phyloP scores from a whole-genome alignment of 2,329 filamentous ascomycete species.

The Westerdykella ornata region DNA sequence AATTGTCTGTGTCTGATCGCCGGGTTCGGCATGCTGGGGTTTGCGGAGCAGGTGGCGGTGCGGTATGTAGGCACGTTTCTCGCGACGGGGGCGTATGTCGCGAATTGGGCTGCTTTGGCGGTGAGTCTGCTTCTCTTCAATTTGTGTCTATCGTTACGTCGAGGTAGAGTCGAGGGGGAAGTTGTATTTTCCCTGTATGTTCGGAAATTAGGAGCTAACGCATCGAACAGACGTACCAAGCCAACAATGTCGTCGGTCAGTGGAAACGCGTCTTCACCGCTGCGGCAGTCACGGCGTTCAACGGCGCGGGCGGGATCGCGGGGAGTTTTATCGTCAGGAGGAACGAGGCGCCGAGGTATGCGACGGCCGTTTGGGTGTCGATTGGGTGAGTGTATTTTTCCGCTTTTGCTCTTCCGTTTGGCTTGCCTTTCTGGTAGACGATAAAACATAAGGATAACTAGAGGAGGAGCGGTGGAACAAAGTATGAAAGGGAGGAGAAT shows the following conservation, averaged over 20 bases:
- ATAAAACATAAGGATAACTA: background rate
- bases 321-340: conserved; percentile 60
- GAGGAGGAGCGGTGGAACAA: background rate
- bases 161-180: conserved; percentile 53
- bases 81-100: conserved; percentile 61
- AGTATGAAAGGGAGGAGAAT: too few species aligned
- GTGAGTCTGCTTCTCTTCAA: background rate
- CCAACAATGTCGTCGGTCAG: conserved; percentile 47
- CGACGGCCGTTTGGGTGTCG: conserved; percentile 61
- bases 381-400: conserved; percentile 43
- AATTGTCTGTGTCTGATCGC: conserved; percentile 56
- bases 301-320: conserved; percentile 58
- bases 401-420: background rate
- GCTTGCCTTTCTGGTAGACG: background rate
- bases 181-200: too few species aligned
- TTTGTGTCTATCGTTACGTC: background rate
- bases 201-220: background rate
- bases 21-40: conserved; percentile 61
- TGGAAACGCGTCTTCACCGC: conserved; percentile 60
- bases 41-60: conserved; percentile 52
- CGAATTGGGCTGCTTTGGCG: conserved; percentile 62
- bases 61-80: conserved; percentile 60
- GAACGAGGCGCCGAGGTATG: conserved; percentile 56
- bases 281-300: conserved; percentile 54
- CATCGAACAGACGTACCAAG: conserved; percentile 40